Base-by-base conservation (phyloP, 2,329 filamentous ascomycete species). In the Pseudopyricularia cyperi region DNA sequence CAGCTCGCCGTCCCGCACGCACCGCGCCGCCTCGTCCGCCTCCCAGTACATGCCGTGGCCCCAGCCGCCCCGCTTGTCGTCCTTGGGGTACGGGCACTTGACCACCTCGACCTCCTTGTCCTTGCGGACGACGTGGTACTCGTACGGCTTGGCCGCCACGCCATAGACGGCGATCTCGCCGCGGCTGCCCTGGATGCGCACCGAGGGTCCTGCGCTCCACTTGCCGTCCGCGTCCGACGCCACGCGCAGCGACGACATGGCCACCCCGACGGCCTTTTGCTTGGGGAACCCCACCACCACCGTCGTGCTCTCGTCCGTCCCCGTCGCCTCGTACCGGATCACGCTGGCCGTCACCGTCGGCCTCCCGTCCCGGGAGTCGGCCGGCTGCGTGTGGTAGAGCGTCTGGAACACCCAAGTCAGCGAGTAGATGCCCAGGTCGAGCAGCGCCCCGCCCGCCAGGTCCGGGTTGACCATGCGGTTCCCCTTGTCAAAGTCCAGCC, bases 351-450 rank as follows among this genome's bases (percentile, higher is more conserved):
- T 69, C 3, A 93, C 82, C 46, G 71, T 75, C 5, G 89, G 89
- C 1, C 76, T 62, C 65, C 87, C 77, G 59, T 88, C 85, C 52
- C 77, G 71, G 24, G 77, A 30, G 17, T 6, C 74, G 57, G 82
- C 74, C 2, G 82, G 75, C 62, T 90, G 85, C 3, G 85, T 80
- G 65, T 89, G 87, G 69, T 95, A 95, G 28, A 95, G 76, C 46
- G 84, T 85, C 68, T 95, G 88, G 75, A 91, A 94, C 49, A 93
- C 77, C 89, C 89, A 95, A 32, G 88, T 94, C 55, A 95, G 69
- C 47, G 87, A 80, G 71, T 95, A 95, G 66, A 95, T 85, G 55
- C 89, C 89, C 53, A 95, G 73, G 66, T 95, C 89, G 50, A 95
- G 76, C 52, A 94, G 71, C 2, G 83, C 85, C 51, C 89, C 89